Percentiles rank a stretch among this genome's conserved stretches.
Evolutionary conservation across 805 yeast genomes (phyloP).

Genomic region (Yamadazyma paraphyllophila): DNA sequence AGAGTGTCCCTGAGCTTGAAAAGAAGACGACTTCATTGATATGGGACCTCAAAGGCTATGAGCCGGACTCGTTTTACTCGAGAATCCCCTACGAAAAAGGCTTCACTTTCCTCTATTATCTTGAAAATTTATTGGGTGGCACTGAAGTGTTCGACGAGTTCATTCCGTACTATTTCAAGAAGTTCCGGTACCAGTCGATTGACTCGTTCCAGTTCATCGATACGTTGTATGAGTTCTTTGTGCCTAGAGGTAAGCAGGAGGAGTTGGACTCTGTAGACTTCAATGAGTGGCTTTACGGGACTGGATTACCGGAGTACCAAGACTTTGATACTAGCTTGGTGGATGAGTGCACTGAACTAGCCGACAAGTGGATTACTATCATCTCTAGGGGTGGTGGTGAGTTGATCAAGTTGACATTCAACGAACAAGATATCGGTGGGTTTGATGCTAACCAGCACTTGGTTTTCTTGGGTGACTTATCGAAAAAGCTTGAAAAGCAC

Average conservation of each 20-base stretch:
- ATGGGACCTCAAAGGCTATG: conserved; percentile 21
- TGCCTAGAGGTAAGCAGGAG: conserved; percentile 18
- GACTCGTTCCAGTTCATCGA: conserved; percentile 26
- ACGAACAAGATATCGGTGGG: conserved; percentile 20
- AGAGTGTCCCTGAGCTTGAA: conserved; percentile 21
- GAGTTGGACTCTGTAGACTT: conserved; percentile 26
- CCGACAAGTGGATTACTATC: conserved; percentile 21
- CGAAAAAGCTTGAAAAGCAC: conserved; percentile 14
- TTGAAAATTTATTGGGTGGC: conserved; percentile 27
- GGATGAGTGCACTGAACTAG: conserved; percentile 23
- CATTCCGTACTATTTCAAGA: conserved; percentile 27
- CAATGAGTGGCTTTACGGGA: conserved; percentile 26
- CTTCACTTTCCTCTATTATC: conserved; percentile 27
- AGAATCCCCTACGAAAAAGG: conserved; percentile 38
- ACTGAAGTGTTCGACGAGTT: conserved; percentile 25
- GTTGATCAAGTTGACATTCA: conserved; percentile 11
- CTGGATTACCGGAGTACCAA: conserved; percentile 29
- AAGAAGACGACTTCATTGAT: conserved; percentile 22
- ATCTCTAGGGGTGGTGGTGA: conserved; percentile 1
- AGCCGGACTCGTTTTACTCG: conserved; percentile 34
- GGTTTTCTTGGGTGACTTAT: conserved; percentile 24
- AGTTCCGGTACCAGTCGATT: conserved; percentile 27
- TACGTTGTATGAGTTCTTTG: conserved; percentile 24
- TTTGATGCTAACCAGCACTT: conserved; percentile 27
- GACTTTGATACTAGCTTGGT: conserved; percentile 28